These are phyloP conservation scores for Coemansia sp. DNA, from an alignment of 371 early-diverging fungal species.

Conservation along the genomic window DNA sequence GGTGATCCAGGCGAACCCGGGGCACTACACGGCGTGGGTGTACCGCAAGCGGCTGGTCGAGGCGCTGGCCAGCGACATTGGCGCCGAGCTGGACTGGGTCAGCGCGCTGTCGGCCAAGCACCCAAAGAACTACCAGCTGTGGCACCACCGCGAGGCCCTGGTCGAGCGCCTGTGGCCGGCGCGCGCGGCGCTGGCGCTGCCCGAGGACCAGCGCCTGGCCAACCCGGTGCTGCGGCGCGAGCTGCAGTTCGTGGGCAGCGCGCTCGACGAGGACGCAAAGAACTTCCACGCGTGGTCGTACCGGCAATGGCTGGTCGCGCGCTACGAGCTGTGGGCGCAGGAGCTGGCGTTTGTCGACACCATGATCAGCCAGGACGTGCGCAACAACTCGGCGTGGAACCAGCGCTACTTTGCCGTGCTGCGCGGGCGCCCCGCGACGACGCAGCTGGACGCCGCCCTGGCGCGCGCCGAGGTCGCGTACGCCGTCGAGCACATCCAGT, in stretches of 20 bases:
- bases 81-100: constrained; percentile 75
- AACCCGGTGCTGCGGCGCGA: constrained; percentile 87
- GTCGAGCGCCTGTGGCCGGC: constrained; percentile 59
- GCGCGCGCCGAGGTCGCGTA: constrained; percentile 68
- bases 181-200: constrained; percentile 31
- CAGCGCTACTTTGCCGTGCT: constrained; percentile 82
- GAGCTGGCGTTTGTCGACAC: constrained; percentile 74
- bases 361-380: constrained; percentile 74
- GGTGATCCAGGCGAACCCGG: constrained; percentile 83
- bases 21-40: constrained; percentile 95
- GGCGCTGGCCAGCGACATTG: constrained; percentile 62
- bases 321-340: constrained; percentile 74
- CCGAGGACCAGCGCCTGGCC: constrained; percentile 62
- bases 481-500: constrained; percentile 62
- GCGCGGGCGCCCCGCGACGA: constrained; percentile 11
- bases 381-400: constrained; percentile 98
- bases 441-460: constrained; percentile 46
- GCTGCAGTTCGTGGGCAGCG: constrained; percentile 67
- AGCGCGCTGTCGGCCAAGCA: constrained; percentile 66
- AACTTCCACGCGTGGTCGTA: constrained; percentile 98
- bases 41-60: constrained; percentile 79
- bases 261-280: constrained; percentile 84
- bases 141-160: constrained; percentile 88
- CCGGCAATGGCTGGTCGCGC: constrained; percentile 86
- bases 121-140: constrained; percentile 94